Evolutionary conservation across 768 basidiomycete species (phyloP).

Genomic region (Pulveroboletus sp.): DNA sequence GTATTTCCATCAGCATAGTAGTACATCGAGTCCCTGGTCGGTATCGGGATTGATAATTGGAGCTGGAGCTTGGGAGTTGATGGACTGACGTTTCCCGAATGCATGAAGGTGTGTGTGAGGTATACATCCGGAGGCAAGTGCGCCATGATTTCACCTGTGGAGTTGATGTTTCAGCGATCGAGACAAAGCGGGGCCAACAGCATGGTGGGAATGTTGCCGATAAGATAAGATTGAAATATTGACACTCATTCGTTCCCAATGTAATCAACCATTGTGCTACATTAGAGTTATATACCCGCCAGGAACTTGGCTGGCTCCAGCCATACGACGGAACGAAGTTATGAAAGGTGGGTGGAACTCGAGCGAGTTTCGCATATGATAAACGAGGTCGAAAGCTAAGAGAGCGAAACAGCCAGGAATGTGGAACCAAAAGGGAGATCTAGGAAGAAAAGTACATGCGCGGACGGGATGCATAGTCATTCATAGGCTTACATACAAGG

Average conservation of each 20-base stretch:
- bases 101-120: conserved; percentile 32
- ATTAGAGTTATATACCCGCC: conserved; percentile 11
- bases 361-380: conserved; percentile 8
- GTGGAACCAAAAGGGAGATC: conserved; percentile 14
- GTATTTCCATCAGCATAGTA: conserved; percentile 41
- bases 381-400: conserved; percentile 15
- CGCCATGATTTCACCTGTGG: conserved; percentile 20
- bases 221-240: conserved; percentile 19
- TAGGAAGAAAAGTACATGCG: conserved; percentile 26
- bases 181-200: conserved; percentile 9
- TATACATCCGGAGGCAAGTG: conserved; percentile 32
- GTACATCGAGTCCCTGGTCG: conserved; percentile 38
- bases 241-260: too few relatives aligned
- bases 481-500: conserved; percentile 32
- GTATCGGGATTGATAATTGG: conserved; percentile 32
- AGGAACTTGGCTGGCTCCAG: not conserved
- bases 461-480: conserved; percentile 11
- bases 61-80: conserved; percentile 34
- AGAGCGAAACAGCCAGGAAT: conserved; percentile 26
- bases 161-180: conserved; percentile 11
- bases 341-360: conserved; percentile 5
- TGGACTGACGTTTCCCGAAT: conserved; percentile 29
- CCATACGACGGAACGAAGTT: not conserved
- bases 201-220: conserved; percentile 17
- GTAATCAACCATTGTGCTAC: conserved; percentile 3